Evolutionary conservation across 768 basidiomycete species (phyloP).

Genomic region (Pisolithus microcarpus): DNA sequence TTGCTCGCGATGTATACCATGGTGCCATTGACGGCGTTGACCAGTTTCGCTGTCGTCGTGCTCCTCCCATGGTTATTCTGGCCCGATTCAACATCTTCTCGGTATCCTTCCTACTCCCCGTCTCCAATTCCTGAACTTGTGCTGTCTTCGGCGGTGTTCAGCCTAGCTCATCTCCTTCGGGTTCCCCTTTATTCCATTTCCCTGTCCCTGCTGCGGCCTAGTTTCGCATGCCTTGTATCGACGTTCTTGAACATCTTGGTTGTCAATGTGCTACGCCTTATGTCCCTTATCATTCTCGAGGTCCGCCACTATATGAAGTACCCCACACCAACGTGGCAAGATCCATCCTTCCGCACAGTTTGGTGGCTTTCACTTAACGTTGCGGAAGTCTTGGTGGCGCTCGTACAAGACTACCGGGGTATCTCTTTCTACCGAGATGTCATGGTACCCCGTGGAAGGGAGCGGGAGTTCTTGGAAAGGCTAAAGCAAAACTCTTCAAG

Average conservation of each 20-base stretch:
- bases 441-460: slow-evolving; percentile 42
- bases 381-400: slow-evolving; percentile 57
- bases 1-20: slow-evolving; percentile 51
- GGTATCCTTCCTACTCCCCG: slow-evolving; percentile 45
- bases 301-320: slow-evolving; percentile 38
- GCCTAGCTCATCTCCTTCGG: slow-evolving; percentile 25
- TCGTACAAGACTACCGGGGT: slow-evolving; percentile 66
- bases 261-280: slow-evolving; percentile 47
- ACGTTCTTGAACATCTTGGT: slow-evolving; percentile 43
- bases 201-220: slow-evolving; percentile 21
- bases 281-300: slow-evolving; percentile 46
- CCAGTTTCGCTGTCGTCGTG: slow-evolving; percentile 45
- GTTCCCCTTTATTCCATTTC: slow-evolving; percentile 29
- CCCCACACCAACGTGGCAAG: slow-evolving; percentile 45
- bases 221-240: slow-evolving; percentile 29
- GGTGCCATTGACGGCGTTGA: slow-evolving; percentile 47
- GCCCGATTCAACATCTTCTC: slow-evolving; percentile 32
- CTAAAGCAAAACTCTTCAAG: slow-evolving; percentile 11
- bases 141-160: slow-evolving; percentile 50
- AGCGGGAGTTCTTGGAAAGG: slow-evolving; percentile 32
- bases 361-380: slow-evolving; percentile 74
- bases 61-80: slow-evolving; percentile 45
- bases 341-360: slow-evolving; percentile 53
- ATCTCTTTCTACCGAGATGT: slow-evolving; percentile 64
- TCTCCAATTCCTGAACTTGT: slow-evolving; percentile 62